A percentile compares a stretch with the other conserved stretches of the same genome.
Conservation (phyloP, 176 grass and related monocot genomes). For the Thalia dealbata region DNA sequence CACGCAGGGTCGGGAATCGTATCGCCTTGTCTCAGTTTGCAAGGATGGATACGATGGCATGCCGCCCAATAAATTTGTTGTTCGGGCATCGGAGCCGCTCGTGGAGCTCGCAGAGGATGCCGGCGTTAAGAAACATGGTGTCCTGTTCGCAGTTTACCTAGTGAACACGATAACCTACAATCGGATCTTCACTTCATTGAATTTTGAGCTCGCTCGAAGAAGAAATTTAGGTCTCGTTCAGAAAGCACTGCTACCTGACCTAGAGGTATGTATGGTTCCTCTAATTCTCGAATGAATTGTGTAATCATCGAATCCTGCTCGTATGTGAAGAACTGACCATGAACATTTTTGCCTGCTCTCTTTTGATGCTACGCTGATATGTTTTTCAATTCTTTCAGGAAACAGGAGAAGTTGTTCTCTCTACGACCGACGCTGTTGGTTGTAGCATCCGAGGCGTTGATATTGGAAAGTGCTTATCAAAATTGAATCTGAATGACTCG, state of each 20-base stretch:
- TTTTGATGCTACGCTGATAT: not conserved
- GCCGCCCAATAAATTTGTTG: not conserved
- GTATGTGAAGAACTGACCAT: too few species aligned
- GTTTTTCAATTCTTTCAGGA: too few species aligned
- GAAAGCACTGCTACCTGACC: not conserved
- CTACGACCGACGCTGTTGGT: not conserved
- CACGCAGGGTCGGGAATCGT: not conserved
- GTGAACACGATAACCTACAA: not conserved
- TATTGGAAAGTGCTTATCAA: constrained; percentile 29
- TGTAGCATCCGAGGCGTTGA: constrained; percentile 13
- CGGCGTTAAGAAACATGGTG: too few species aligned
- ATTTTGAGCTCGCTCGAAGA: not conserved
- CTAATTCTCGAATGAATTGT: too few species aligned
- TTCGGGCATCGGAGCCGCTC: not conserved
- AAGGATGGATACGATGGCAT: not conserved
- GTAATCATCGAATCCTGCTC: too few species aligned
- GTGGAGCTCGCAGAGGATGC: not conserved
- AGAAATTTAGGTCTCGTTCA: not conserved
- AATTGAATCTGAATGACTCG: constrained; percentile 53
- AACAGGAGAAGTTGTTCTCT: too few species aligned
- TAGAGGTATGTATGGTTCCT: not conserved
- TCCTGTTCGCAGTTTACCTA: not conserved
- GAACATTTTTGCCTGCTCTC: too few species aligned
- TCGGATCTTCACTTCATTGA: not conserved
- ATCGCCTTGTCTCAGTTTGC: not conserved